Evolutionary conservation across 345 rosid genomes (phyloP).

Genomic region (Aquilaria sinensis): DNA sequence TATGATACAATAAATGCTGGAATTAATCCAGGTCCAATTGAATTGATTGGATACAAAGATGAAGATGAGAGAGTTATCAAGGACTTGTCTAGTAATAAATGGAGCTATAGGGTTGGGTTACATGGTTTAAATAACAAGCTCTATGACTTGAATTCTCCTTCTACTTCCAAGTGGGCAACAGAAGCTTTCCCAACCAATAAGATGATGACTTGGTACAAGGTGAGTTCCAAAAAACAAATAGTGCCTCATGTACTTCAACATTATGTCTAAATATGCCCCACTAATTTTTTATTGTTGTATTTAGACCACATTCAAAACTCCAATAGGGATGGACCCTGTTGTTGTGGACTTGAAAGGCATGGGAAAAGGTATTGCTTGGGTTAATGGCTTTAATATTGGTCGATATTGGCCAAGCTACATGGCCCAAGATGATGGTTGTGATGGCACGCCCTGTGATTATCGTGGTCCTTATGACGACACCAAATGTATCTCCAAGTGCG

Average conservation of each 20-base stretch:
- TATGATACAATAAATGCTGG: constrained; percentile 29
- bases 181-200: constrained; percentile 27
- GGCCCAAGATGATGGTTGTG: constrained; percentile 27
- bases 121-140: constrained; percentile 24
- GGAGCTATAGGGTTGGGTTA: constrained; percentile 54
- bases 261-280: too few species aligned
- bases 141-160: neutral
- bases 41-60: constrained; percentile 25
- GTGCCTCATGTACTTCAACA: too few species aligned
- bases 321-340: constrained; percentile 41
- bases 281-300: too few species aligned
- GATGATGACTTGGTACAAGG: constrained; percentile 61
- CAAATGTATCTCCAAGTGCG: constrained; percentile 33
- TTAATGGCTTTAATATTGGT: constrained; percentile 41
- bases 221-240: neutral
- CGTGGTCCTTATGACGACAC: constrained; percentile 22
- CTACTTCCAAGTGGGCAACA: constrained; percentile 19
- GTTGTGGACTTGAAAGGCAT: constrained; percentile 52
- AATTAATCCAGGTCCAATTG: constrained; percentile 32
- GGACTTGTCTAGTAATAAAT: constrained; percentile 42
- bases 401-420: constrained; percentile 41
- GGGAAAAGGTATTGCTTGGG: constrained; percentile 69
- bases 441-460: constrained; percentile 25
- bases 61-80: constrained; percentile 26
- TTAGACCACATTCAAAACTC: constrained; percentile 43